Conservation (phyloP, 148 eudicot species). For the Amaranthus cruentus region DNA sequence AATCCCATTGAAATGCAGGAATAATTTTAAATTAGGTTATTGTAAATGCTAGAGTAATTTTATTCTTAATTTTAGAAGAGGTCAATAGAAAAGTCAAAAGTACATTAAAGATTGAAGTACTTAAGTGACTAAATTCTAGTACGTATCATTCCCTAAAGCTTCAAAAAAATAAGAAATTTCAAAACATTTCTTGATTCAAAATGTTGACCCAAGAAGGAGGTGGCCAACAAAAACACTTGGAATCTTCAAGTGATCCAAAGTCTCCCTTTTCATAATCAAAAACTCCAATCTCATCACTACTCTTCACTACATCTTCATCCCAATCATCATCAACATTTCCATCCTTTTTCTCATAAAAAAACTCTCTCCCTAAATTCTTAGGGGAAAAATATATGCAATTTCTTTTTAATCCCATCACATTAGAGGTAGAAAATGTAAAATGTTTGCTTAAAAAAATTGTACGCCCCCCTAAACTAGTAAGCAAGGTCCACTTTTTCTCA, state of each 20-base stretch:
- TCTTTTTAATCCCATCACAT: slow-evolving; percentile 13
- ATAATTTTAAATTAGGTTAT: too few species aligned
- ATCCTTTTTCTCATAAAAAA: neutral
- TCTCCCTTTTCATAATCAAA: slow-evolving; percentile 6
- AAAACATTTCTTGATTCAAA: neutral
- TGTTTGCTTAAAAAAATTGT: slow-evolving; percentile 16
- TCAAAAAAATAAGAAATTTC: neutral
- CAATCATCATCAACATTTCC: neutral
- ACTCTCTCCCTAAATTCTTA: slow-evolving; percentile 4
- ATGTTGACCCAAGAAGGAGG: slow-evolving; percentile 11
- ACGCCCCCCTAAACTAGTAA: slow-evolving; percentile 12
- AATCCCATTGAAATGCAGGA: too few species aligned
- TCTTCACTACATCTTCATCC: neutral
- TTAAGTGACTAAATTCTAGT: too few species aligned
- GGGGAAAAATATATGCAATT: slow-evolving; percentile 28
- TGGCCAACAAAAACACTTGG: neutral
- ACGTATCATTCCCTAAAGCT: too few species aligned
- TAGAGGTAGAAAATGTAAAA: slow-evolving; percentile 12
- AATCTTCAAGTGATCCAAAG: neutral
- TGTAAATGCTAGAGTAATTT: too few species aligned
- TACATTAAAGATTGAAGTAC: too few species aligned
- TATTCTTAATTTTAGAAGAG: too few species aligned
- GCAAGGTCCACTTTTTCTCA: slow-evolving; percentile 10
- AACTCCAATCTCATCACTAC: neutral
- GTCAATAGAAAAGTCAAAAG: too few species aligned